A percentile compares a stretch with the other conserved stretches of the same genome.
phyloP scores from a whole-genome alignment of 2,329 filamentous ascomycete species.

The Alternaria infectoria region DNA sequence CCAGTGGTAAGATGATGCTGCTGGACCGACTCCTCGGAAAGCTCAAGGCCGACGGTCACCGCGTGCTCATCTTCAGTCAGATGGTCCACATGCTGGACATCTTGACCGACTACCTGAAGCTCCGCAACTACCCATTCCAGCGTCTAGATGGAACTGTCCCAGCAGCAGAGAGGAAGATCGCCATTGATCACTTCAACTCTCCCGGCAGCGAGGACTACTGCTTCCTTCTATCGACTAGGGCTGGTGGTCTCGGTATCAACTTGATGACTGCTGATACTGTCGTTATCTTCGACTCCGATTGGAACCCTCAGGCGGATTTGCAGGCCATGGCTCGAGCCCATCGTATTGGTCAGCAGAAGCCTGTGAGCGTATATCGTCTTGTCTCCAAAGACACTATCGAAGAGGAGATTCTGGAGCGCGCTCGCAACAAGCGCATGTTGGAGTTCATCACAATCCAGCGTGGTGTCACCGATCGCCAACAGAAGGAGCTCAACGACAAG shows the following conservation, averaged over 20 bases:
- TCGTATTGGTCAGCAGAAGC: constrained; percentile 94
- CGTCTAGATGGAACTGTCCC: constrained; percentile 94
- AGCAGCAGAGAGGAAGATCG: constrained; percentile 83
- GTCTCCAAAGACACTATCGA: constrained; percentile 99
- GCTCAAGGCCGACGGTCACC: constrained; percentile 89
- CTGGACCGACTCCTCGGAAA: constrained; percentile 94
- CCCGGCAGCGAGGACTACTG: constrained; percentile 95
- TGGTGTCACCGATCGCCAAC: constrained; percentile 91
- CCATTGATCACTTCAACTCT: constrained; percentile 99
- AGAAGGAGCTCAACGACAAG: constrained; percentile 75
- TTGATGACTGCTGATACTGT: constrained; percentile 99
- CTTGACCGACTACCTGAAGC: constrained; percentile 88
- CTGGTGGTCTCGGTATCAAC: constrained; percentile 97
- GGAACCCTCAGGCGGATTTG: constrained; percentile 97
- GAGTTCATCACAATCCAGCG: constrained; percentile 98
- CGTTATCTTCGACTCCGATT: constrained; percentile 96
- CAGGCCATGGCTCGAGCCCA: constrained; percentile 99
- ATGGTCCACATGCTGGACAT: constrained; percentile 99
- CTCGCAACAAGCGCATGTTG: constrained; percentile 94
- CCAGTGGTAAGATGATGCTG: constrained; percentile 99
- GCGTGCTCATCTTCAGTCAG: constrained; percentile 97
- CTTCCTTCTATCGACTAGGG: constrained; percentile 92
- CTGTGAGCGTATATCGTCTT: constrained; percentile 93
- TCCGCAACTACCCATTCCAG: constrained; percentile 94
- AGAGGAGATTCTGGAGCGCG: constrained; percentile 94